A percentile compares a stretch with the other conserved stretches of the same genome.
These are phyloP conservation scores for Draba incana DNA, from an alignment of 345 rosid species.

Conservation along the genomic window DNA sequence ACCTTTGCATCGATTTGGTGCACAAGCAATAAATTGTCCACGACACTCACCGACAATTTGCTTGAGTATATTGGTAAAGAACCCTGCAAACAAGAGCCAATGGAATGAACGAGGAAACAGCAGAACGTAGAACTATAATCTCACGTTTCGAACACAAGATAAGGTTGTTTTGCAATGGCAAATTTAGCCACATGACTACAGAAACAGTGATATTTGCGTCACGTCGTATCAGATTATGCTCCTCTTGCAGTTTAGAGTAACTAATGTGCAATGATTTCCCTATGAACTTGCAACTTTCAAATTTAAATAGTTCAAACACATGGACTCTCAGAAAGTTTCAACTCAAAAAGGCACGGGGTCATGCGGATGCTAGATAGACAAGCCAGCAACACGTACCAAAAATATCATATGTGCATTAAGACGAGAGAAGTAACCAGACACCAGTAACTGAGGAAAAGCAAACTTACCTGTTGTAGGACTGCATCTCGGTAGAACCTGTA, in stretches of 20 bases:
- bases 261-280: background rate
- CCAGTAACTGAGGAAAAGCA: slow-evolving; percentile 23
- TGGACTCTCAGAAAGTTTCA: slow-evolving; percentile 12
- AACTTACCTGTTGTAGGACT: slow-evolving; percentile 81
- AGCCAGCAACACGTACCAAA: slow-evolving; percentile 5
- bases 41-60: slow-evolving; percentile 82
- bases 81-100: slow-evolving; percentile 60
- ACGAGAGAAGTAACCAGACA: slow-evolving; percentile 13
- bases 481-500: slow-evolving; percentile 98
- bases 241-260: slow-evolving; percentile 3
- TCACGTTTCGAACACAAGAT: slow-evolving; percentile 2
- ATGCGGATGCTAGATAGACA: slow-evolving; percentile 20
- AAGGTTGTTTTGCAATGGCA: slow-evolving; percentile 23
- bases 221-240: background rate
- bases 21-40: slow-evolving; percentile 89
- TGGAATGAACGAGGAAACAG: slow-evolving; percentile 15
- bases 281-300: background rate
- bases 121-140: slow-evolving; percentile 14
- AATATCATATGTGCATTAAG: slow-evolving; percentile 1
- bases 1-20: slow-evolving; percentile 99
- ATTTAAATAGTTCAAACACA: slow-evolving; percentile 9
- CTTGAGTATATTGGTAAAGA: slow-evolving; percentile 93
- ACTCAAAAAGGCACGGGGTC: slow-evolving; percentile 4
- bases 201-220: slow-evolving; percentile 3
- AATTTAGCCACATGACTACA: slow-evolving; percentile 1